Evolutionary conservation across 805 yeast genomes (phyloP), one percentile per base, ranked within the genome.

Genomic region (Wickerhamiella vanderwaltii): DNA sequence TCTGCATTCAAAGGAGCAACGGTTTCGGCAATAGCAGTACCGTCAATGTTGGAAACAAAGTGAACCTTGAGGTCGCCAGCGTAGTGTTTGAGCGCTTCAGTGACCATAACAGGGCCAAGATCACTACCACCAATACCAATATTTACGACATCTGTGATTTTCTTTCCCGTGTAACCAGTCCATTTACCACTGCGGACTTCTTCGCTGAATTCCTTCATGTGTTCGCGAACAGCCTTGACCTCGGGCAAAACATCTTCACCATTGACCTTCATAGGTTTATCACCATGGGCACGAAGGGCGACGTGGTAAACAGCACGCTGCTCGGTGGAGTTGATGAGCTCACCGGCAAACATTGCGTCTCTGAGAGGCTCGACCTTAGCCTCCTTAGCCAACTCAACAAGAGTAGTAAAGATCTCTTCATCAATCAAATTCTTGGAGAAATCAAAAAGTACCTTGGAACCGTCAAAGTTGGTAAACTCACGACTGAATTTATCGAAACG

Each of bases 41-140:
- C 98, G 62, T 91, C 98, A 59, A 91, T 88, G 75, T 91, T 91
- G 52, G 97, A 88, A 48, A 91, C 98, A 65, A 87, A 91, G 68
- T 88, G 94, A 39, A 76, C 94, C 49, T 69, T 65, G 54, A 91
- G 69, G 40, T 57, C 64, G 46, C 76, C 79, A 53, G 81, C 73
- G 65, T 88, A 91, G 52, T 83, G 79, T 71, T 88, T 91, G 61
- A 91, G 73, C 31, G 98, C 96, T 69, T 91, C 97, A 48, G 96
- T 85, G 55, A 91, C 97, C 98, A 91, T 91, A 42, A 91, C 97
- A 35, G 98, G 98, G 56, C 98, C 98, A 56, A 91, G 73, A 65
- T 91, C 98, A 22, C 96, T 86, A 54, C 98, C 98, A 61, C 98
- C 98, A 60, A 91, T 91, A 65, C 98, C 98, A 56, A 91, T 84